Conservation (phyloP, 1,139 yeast genomes). For the Trichomonascaceae sp. region DNA sequence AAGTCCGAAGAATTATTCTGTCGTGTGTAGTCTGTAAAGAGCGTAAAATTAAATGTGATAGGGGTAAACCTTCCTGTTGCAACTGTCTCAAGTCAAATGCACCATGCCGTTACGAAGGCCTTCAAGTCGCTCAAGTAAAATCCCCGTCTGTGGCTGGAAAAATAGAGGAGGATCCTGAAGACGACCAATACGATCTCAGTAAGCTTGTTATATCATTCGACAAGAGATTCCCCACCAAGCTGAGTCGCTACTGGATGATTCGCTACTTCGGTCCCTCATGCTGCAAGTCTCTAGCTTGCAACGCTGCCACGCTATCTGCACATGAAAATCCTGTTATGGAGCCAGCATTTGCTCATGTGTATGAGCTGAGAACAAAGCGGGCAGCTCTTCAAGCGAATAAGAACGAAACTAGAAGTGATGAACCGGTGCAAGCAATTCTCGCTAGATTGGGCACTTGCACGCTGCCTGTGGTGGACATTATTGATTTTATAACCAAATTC, state of each 20-base stretch:
- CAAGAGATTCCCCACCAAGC: not conserved
- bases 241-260: not conserved
- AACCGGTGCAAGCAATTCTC: not conserved
- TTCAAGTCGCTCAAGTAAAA: not conserved
- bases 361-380: not conserved
- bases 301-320: not conserved
- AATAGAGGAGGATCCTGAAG: not conserved
- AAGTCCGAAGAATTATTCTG: not conserved
- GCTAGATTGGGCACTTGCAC: not conserved
- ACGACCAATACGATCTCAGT: not conserved
- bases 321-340: not conserved
- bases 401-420: not conserved
- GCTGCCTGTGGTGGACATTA: not conserved
- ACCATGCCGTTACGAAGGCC: not conserved
- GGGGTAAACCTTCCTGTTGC: not conserved
- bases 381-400: not conserved
- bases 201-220: not conserved
- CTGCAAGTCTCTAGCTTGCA: not conserved
- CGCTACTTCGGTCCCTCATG: not conserved
- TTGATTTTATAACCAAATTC: not conserved
- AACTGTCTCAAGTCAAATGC: not conserved
- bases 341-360: not conserved
- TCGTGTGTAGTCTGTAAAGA: not conserved
- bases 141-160: not conserved
- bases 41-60: slow-evolving; percentile 7